Percentiles rank a stretch among this genome's conserved stretches.
These are phyloP conservation scores for Dorcoceras hygrometricum DNA, from an alignment of 257 asterid genomes.

Conservation along the genomic window DNA sequence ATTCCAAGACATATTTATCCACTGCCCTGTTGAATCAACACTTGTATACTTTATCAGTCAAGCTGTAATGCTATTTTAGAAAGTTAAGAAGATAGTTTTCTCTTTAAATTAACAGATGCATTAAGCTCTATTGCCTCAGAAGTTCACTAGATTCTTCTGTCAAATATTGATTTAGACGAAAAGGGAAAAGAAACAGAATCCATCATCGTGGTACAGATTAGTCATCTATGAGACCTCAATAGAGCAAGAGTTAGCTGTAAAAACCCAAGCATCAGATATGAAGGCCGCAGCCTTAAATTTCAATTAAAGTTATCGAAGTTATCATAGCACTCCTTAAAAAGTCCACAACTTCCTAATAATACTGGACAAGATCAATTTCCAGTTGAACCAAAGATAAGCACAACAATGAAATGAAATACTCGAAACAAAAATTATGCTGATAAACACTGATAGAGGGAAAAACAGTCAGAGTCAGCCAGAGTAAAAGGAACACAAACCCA, in stretches of 20 bases:
- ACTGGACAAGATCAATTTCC: conserved; percentile 21
- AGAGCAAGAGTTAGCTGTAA: conserved; percentile 2
- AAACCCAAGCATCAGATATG: conserved; percentile 21
- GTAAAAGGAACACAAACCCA: conserved; percentile 17
- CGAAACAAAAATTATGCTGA: conserved; percentile 5
- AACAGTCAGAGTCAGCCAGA: conserved; percentile 24
- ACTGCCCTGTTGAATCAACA: not conserved
- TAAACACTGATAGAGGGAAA: conserved; percentile 20
- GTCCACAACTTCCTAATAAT: conserved; percentile 6
- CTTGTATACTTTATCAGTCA: not conserved
- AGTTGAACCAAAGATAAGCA: not conserved
- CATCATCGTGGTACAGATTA: conserved; percentile 12
- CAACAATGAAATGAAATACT: conserved; percentile 11
- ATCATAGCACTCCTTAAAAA: conserved; percentile 14
- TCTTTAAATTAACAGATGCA: conserved; percentile 9
- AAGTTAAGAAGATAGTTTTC: not conserved
- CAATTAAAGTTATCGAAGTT: conserved; percentile 7
- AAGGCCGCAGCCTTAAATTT: conserved; percentile 3
- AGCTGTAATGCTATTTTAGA: not conserved
- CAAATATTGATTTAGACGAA: not conserved
- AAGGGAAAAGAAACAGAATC: not conserved
- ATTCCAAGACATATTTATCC: not conserved
- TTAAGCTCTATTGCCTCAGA: not conserved
- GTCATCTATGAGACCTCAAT: conserved; percentile 8
- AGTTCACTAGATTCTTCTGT: conserved; percentile 3